Percentiles rank a stretch among this genome's conserved stretches.
These are phyloP conservation scores for Keithomyces neogunnii DNA, from an alignment of 2,329 filamentous ascomycete species.

Conservation along the genomic window DNA sequence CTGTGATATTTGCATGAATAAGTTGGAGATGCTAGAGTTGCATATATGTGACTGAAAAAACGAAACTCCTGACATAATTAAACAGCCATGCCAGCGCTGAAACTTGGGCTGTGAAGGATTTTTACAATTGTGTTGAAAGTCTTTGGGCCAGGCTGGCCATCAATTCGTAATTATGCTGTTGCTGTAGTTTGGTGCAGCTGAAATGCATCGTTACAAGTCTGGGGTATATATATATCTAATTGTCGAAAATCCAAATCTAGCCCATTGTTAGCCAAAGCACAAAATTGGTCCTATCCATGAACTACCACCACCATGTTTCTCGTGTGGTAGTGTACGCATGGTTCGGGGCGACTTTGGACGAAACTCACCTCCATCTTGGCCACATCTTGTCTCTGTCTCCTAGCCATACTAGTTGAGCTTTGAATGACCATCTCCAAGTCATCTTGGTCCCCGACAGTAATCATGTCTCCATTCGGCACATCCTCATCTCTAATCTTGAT, in stretches of 20 bases:
- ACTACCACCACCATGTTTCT: not conserved
- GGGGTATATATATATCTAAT: slow-evolving; percentile 25
- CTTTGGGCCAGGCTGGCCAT: slow-evolving; percentile 1
- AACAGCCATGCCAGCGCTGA: too few species aligned
- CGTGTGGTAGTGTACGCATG: not conserved
- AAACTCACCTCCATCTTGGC: slow-evolving; percentile 86
- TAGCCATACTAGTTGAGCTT: slow-evolving; percentile 57
- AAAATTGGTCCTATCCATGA: not conserved
- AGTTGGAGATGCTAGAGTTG: too few species aligned
- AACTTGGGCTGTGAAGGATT: too few species aligned
- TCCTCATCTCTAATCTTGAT: slow-evolving; percentile 84
- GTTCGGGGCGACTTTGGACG: not conserved
- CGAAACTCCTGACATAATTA: too few species aligned
- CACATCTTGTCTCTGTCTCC: slow-evolving; percentile 68
- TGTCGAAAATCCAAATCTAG: slow-evolving; percentile 40
- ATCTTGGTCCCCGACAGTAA: slow-evolving; percentile 94
- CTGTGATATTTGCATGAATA: too few species aligned
- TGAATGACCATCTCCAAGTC: slow-evolving; percentile 84
- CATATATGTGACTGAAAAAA: too few species aligned
- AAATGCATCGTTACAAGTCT: slow-evolving; percentile 7
- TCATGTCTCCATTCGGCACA: slow-evolving; percentile 72
- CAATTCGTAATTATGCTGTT: slow-evolving; percentile 11
- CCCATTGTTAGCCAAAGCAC: slow-evolving; percentile 15
- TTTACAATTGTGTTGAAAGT: too few species aligned
- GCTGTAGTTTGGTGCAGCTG: not conserved